Percentiles rank a stretch among this genome's conserved stretches.
Evolutionary conservation across 805 yeast species (phyloP).

Genomic region (Kluyveromyces siamensis): DNA sequence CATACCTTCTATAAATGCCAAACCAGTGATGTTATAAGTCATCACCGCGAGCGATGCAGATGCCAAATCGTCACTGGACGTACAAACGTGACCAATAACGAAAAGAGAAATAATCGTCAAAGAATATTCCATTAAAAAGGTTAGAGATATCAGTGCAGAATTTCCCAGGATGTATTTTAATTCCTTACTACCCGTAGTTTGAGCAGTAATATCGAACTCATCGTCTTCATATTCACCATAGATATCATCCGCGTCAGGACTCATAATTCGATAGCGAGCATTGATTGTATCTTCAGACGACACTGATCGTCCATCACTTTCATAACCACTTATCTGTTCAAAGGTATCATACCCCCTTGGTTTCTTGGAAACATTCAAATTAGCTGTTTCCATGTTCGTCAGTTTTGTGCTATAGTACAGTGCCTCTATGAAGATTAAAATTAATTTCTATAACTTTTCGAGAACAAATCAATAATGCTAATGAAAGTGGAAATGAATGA

Average conservation of each 20-base stretch:
- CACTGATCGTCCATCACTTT: constrained; percentile 8
- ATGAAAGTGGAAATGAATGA: neutral
- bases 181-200: constrained; percentile 3
- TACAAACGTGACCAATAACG: constrained; percentile 67
- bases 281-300: constrained; percentile 3
- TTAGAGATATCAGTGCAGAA: constrained; percentile 16
- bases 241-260: constrained; percentile 5
- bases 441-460: too few species aligned
- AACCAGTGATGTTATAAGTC: constrained; percentile 63
- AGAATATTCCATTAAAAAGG: constrained; percentile 61
- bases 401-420: neutral
- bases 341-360: neutral
- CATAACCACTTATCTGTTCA: constrained; percentile 1
- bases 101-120: constrained; percentile 71
- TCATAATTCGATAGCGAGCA: constrained; percentile 5
- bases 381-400: neutral
- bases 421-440: neutral
- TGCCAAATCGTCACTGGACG: constrained; percentile 46
- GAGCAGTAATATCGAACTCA: neutral
- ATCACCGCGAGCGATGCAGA: constrained; percentile 66
- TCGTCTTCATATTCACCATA: constrained; percentile 2
- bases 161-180: neutral
- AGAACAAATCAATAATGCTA: too few species aligned
- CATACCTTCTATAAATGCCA: constrained; percentile 62
- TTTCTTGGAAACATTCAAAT: neutral